phyloP scores from a whole-genome alignment of 176 grass and related monocot genomes.

The Areca catechu region DNA sequence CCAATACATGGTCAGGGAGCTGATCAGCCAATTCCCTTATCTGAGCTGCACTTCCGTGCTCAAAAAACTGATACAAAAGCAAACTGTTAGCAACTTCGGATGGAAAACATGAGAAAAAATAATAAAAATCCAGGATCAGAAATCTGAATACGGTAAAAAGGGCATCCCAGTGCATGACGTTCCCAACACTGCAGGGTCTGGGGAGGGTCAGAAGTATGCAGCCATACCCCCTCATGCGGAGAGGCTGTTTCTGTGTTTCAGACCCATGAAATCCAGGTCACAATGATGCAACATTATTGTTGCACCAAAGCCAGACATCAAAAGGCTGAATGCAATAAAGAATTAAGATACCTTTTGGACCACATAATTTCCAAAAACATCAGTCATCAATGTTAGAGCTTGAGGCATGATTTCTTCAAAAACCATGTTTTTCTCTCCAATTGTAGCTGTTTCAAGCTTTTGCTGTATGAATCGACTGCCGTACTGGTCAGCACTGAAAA shows the following conservation, averaged over 20 bases:
- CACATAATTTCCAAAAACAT: constrained; percentile 37
- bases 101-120: neutral
- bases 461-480: constrained; percentile 36
- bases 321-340: neutral
- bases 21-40: constrained; percentile 26
- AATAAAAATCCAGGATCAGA: neutral
- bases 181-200: no score
- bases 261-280: no score
- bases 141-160: no score
- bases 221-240: no score
- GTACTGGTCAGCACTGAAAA: constrained; percentile 15
- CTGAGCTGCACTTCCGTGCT: constrained; percentile 27
- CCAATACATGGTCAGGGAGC: constrained; percentile 29
- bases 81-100: no score
- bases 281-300: no score
- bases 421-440: constrained; percentile 33
- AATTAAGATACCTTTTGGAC: constrained; percentile 46
- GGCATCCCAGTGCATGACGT: no score
- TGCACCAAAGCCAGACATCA: no score
- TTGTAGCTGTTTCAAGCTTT: constrained; percentile 29
- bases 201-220: no score
- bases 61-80: constrained; percentile 31
- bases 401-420: constrained; percentile 27
- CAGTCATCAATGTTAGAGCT: constrained; percentile 4
- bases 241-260: no score